Evolutionary conservation across 441 rosid species (phyloP).

Genomic region (Breynia disticha): DNA sequence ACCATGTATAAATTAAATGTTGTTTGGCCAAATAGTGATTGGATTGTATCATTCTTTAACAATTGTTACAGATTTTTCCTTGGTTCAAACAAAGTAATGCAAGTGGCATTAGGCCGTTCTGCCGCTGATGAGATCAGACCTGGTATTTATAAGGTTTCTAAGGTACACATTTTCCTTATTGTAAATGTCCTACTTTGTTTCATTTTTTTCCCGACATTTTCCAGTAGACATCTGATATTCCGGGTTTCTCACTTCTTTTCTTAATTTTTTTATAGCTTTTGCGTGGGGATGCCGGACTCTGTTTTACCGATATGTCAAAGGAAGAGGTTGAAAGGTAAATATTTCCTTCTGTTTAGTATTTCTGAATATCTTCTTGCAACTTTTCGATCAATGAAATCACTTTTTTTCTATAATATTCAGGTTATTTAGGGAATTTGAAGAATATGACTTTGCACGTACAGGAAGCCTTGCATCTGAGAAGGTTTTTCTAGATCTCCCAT

Average conservation of each 20-base stretch:
- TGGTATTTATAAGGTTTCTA: constrained; percentile 65
- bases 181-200: not conserved
- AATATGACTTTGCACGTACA: constrained; percentile 72
- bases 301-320: constrained; percentile 68
- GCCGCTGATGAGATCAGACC: constrained; percentile 73
- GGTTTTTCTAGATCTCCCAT: constrained; percentile 26
- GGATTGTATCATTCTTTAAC: not conserved
- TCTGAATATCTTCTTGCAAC: no score
- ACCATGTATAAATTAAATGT: no score
- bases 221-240: no score
- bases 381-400: not conserved
- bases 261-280: constrained; percentile 41
- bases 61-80: constrained; percentile 61
- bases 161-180: constrained; percentile 33
- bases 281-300: constrained; percentile 76
- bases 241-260: constrained; percentile 3
- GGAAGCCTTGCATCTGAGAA: constrained; percentile 70
- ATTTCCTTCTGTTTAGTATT: not conserved
- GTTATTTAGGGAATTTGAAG: constrained; percentile 71
- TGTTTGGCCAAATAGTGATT: not conserved
- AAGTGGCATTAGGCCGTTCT: constrained; percentile 85
- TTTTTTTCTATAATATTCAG: constrained; percentile 29
- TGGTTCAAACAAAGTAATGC: constrained; percentile 98
- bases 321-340: constrained; percentile 80
- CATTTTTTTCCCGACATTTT: not conserved